Percentiles rank a stretch among this genome's conserved stretches.
phyloP scores from a whole-genome alignment of 805 yeast genomes.

The Saccharomycopsis olivae region DNA sequence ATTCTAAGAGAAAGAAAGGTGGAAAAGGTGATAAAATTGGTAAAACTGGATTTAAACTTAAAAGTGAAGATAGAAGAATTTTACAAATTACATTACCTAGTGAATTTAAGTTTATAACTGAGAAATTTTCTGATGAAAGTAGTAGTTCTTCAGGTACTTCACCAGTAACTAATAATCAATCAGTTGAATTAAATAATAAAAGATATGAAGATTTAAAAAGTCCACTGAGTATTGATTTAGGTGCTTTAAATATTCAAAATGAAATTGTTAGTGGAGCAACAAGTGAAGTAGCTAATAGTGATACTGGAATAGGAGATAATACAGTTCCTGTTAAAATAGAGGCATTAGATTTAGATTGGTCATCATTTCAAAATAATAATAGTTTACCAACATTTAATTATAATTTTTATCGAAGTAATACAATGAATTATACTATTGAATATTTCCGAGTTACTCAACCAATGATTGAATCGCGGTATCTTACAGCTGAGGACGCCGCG shows the following conservation, averaged over 20 bases:
- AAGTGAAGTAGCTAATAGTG: neutral
- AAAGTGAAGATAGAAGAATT: conserved; percentile 9
- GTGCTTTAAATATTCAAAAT: neutral
- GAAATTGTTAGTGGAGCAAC: neutral
- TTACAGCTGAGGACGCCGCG: conserved; percentile 8
- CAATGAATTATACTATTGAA: neutral
- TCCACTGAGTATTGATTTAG: neutral
- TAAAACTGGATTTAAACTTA: neutral
- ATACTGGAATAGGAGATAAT: neutral
- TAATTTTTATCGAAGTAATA: conserved; percentile 3
- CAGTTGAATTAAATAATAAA: neutral
- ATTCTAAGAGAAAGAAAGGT: conserved; percentile 2
- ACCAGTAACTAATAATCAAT: neutral
- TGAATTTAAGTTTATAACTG: conserved; percentile 12
- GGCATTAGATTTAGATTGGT: neutral
- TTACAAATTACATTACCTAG: conserved; percentile 13
- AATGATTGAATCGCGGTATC: conserved; percentile 1
- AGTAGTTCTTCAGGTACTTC: neutral
- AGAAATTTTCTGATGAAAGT: conserved; percentile 10
- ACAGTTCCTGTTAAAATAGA: neutral
- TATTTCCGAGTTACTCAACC: conserved; percentile 5
- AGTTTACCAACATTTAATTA: conserved; percentile 1
- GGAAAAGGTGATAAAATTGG: neutral
- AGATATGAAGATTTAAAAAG: neutral
- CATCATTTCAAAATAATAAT: neutral